Percentiles rank a stretch among this genome's conserved stretches.
Evolutionary conservation across 2,329 filamentous ascomycete genomes (phyloP).

Genomic region (Pseudocercospora crystallina): DNA sequence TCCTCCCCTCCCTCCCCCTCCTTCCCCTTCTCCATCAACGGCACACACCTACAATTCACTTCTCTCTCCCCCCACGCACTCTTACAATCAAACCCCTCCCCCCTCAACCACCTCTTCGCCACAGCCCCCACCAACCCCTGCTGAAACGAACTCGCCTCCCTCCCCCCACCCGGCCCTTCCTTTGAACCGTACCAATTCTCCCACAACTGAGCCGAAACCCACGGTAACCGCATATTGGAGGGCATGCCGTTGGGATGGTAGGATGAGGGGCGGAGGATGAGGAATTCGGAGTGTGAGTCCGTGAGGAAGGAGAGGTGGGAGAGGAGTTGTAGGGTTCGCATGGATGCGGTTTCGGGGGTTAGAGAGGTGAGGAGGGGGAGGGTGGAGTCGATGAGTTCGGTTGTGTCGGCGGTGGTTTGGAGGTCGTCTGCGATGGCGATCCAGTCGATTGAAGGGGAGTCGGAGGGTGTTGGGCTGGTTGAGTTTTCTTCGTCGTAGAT

Average conservation of each 20-base stretch:
- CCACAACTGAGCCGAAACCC: constrained; percentile 24
- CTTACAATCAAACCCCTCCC: constrained; percentile 9
- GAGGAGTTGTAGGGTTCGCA: constrained; percentile 26
- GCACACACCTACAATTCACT: constrained; percentile 7
- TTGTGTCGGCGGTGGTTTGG: constrained; percentile 15
- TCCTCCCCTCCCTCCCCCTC: constrained; percentile 4
- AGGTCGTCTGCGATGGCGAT: constrained; percentile 27
- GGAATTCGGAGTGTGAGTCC: constrained; percentile 26
- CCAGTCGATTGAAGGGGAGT: constrained; percentile 29
- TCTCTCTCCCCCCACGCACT: constrained; percentile 10
- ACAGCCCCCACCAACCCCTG: constrained; percentile 18
- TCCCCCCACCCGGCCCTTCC: constrained; percentile 6
- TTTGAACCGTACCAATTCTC: constrained; percentile 23
- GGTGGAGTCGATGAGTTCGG: constrained; percentile 18
- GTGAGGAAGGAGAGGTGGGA: constrained; percentile 26
- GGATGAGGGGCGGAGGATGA: constrained; percentile 26
- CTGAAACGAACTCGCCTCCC: constrained; percentile 17
- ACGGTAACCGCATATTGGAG: constrained; percentile 23
- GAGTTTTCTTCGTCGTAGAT: constrained; percentile 17
- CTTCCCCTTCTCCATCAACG: constrained; percentile 6
- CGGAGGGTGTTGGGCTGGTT: neutral
- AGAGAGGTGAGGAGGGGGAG: constrained; percentile 14
- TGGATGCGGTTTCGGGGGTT: constrained; percentile 19
- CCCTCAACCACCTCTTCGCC: constrained; percentile 13
- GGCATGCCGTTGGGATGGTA: constrained; percentile 23